Base-by-base conservation (phyloP, 2,329 filamentous ascomycete genomes). In the Cryphonectria naterciae region DNA sequence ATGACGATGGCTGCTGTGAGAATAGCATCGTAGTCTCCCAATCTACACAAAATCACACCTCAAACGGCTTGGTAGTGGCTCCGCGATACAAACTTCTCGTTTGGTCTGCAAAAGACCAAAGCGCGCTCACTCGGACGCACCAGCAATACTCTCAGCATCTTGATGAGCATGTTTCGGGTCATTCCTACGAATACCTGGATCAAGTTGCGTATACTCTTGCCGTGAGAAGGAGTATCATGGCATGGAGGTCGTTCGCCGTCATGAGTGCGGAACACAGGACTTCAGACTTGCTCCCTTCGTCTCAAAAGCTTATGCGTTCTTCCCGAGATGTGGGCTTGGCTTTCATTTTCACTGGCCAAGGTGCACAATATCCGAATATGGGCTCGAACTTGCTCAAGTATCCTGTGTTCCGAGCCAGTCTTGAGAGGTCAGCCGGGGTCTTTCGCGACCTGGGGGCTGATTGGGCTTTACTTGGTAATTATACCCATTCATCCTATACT, bases 321-420 rank as follows among this genome's bases (percentile, higher is more conserved):
- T 32, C 41, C 8, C 41, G 41, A 22, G 10, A 11, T n/a, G 4
- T 28, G 4, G 68, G 68, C 2, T n/a, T 78, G 7, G 77, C 72
- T 2, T 79, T 78, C 70, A 76, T 80, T 2, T 81, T 81, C 69
- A 80, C 79, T 5, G 77, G 77, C 2, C 76, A 78, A 63, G 77
- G 77, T 7, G 77, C 76, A 1, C 77, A 78, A 60, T 78, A 78
- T 58, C 66, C 68, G 13, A 56, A 58, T 37, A 79, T 78, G 78
- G 78, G 76, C 7, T 70, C 10, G 74, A 72, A 11, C 72, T 79
- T n/a, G 6, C 52, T 79, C n/a, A n/a, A n/a, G n/a, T n/a, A n/a
- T n/a, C n/a, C n/a, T 5, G 67, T 74, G 37, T 79, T n/a, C n/a
- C n/a, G n/a, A 77, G 64, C 74, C 78, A 1, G 66, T 76, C 5